These are phyloP conservation scores for Cardiospermum halicacabum DNA, from an alignment of 345 rosid genomes.

Conservation along the genomic window DNA sequence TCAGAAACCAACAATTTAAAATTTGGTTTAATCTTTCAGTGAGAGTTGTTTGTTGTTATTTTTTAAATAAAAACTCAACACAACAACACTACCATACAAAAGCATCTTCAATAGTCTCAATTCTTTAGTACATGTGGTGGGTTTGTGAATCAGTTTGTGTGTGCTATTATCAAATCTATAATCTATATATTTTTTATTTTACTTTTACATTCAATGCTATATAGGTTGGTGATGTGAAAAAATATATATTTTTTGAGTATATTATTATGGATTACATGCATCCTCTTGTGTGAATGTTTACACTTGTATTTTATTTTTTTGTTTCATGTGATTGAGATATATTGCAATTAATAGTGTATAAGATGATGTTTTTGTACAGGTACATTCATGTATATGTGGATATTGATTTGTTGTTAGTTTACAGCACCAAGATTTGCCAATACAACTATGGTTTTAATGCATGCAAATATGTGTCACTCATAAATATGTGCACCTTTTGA, in stretches of 20 bases:
- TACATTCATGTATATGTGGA: background rate
- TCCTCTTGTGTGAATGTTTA: no score
- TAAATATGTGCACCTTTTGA: no score
- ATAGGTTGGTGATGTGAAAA: no score
- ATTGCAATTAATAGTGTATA: no score
- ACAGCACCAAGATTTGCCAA: background rate
- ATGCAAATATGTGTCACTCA: no score
- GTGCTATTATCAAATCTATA: background rate
- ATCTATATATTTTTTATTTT: no score
- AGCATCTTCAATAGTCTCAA: constrained; percentile 25
- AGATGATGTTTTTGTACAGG: no score
- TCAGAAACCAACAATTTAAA: constrained; percentile 25
- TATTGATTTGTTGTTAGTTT: background rate
- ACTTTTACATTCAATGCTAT: no score
- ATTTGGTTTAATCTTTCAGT: constrained; percentile 15
- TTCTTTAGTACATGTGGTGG: constrained; percentile 28
- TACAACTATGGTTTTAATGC: background rate
- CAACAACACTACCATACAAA: constrained; percentile 20
- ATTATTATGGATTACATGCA: no score
- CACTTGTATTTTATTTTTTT: no score
- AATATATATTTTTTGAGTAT: no score
- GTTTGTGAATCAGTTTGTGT: constrained; percentile 10
- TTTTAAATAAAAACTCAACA: background rate
- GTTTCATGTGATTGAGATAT: no score
- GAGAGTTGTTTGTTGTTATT: background rate